Evolutionary conservation across 2,329 filamentous ascomycete genomes (phyloP), one percentile per base, ranked within the genome.

Genomic region (Diaporthe sp.): DNA sequence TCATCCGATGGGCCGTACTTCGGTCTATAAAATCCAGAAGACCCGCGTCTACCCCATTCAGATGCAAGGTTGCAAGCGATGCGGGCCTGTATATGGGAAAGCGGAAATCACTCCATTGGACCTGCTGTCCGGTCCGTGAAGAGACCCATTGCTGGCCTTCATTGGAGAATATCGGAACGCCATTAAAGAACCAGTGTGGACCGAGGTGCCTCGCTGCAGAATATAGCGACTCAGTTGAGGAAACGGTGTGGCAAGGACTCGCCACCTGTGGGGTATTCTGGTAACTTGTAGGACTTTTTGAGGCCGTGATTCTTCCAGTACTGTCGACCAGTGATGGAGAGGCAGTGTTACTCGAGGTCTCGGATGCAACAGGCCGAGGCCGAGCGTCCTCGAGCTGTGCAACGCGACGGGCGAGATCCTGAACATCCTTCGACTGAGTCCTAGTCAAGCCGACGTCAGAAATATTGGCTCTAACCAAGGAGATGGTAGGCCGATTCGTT

Each of bases 151-250:
- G 30, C n/a, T 66, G 30, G 22, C 63, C 63, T 39, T 51, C 13
- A 37, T 51, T 44, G 22, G 44, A 66, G 32, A 66, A 66, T 51
- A 66, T 51, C 15, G 63, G 47, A 44, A 66, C 32, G 15, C 44
- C 63, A 25, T 66, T 66, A 8, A 51, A 66, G 3, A 66, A 51
- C 63, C 44, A 66, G 30, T 66, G 63, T 12, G 63, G 63, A 1
- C 63, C 63, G 15, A 66, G 17, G 22, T 66, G 9, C 30, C 15
- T 50, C 4, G 61, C 30, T 3, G n/a, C 63, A 39, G 30, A 27
- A 51, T 37, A 22, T 1, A 51, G 22, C 13, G 44, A 15, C 22
- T 5, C 30, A 27, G 44, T 47, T 22, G 44, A 66, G 30, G 4
- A 22, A 15, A 8, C 22, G 30, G 22, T 1, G n/a, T 66, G n/a